A percentile compares a stretch with the other conserved stretches of the same genome.
These are phyloP conservation scores for Podila verticillata DNA, from an alignment of 192 early-diverging fungal genomes.

Conservation along the genomic window DNA sequence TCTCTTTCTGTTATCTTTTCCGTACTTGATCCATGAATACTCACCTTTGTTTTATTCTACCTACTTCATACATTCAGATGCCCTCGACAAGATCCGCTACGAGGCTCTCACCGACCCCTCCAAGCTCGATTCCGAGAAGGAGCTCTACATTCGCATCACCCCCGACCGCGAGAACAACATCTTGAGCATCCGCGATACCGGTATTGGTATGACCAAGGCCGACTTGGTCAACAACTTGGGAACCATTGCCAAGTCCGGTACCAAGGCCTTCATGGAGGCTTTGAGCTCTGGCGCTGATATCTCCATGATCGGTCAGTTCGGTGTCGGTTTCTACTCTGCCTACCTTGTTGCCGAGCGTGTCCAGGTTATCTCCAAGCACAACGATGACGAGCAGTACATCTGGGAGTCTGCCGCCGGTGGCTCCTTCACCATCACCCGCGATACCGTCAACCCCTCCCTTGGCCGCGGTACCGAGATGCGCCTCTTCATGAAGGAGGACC, in stretches of 20 bases:
- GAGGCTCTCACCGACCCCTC: conserved; percentile 94
- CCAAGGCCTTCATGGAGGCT: conserved; percentile 99
- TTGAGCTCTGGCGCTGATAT: conserved; percentile 95
- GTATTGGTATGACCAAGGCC: conserved; percentile 96
- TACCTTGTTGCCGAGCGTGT: conserved; percentile 99
- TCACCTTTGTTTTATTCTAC: background rate
- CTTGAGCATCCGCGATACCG: conserved; percentile 88
- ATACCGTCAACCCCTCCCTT: conserved; percentile 88
- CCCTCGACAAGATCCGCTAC: conserved; percentile 99
- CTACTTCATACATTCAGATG: conserved; percentile 62
- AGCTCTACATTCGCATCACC: conserved; percentile 94
- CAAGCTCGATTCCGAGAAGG: conserved; percentile 91
- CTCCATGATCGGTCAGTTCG: conserved; percentile 99
- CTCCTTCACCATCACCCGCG: conserved; percentile 93
- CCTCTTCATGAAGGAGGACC: conserved; percentile 99
- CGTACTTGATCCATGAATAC: background rate
- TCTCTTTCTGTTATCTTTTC: background rate
- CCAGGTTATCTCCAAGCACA: conserved; percentile 95
- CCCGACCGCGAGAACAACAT: conserved; percentile 89
- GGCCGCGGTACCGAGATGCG: conserved; percentile 97
- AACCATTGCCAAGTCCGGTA: conserved; percentile 99
- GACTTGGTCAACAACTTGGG: conserved; percentile 97
- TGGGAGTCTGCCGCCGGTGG: conserved; percentile 94
- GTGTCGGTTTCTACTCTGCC: conserved; percentile 99
- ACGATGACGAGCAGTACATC: conserved; percentile 96